Conservation (phyloP, 495 filamentous ascomycete species). For the Aspergillus asperescens region DNA sequence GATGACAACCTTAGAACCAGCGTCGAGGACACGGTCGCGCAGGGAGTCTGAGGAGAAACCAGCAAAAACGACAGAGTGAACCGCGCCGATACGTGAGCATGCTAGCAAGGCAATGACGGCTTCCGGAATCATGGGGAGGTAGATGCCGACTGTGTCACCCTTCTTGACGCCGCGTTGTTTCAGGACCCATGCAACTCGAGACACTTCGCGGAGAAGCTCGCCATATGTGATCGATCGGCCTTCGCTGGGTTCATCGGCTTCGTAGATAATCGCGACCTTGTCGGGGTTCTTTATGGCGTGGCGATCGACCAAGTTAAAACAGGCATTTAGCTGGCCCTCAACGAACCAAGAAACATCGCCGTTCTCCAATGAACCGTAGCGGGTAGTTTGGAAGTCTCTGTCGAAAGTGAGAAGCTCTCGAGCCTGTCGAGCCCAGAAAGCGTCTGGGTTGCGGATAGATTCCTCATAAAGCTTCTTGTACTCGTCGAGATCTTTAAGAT, state of each 20-base stretch:
- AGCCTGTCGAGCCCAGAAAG: slow-evolving; percentile 84
- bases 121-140: slow-evolving; percentile 98
- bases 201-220: slow-evolving; percentile 92
- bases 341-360: slow-evolving; percentile 94
- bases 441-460: slow-evolving; percentile 83
- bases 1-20: slow-evolving; percentile 84
- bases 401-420: slow-evolving; percentile 89
- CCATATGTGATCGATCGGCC: slow-evolving; percentile 88
- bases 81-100: slow-evolving; percentile 84
- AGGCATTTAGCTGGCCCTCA: slow-evolving; percentile 89
- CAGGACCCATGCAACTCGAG: slow-evolving; percentile 74
- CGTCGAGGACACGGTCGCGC: slow-evolving; percentile 91
- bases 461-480: slow-evolving; percentile 94
- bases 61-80: slow-evolving; percentile 98
- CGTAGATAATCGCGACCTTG: slow-evolving; percentile 95
- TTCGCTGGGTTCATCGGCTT: slow-evolving; percentile 85
- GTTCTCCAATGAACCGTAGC: slow-evolving; percentile 65
- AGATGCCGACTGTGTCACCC: slow-evolving; percentile 95
- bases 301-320: slow-evolving; percentile 95
- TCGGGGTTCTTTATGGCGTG: slow-evolving; percentile 91
- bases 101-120: slow-evolving; percentile 88
- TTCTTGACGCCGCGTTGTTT: slow-evolving; percentile 95
- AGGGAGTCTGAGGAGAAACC: slow-evolving; percentile 97
- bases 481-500: slow-evolving; percentile 68
- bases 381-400: slow-evolving; percentile 86